These are phyloP conservation scores for Diaporthe aspalathi DNA, from an alignment of 2,329 filamentous ascomycete genomes.

Conservation along the genomic window DNA sequence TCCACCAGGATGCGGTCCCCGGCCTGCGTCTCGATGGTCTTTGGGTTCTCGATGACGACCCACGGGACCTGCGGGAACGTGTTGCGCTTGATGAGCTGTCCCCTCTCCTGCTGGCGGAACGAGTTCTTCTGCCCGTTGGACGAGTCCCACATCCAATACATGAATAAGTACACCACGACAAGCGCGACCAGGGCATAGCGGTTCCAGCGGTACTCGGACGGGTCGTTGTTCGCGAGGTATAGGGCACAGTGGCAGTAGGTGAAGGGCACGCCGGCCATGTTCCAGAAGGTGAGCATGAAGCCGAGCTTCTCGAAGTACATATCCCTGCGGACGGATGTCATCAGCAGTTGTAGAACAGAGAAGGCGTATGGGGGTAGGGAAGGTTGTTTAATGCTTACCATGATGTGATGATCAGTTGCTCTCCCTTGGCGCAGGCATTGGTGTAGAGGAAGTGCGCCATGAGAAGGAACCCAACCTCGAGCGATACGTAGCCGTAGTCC, in stretches of 20 bases:
- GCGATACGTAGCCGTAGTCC: constrained; percentile 78
- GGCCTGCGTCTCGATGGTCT: constrained; percentile 73
- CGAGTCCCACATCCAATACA: constrained; percentile 88
- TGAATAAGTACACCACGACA: constrained; percentile 74
- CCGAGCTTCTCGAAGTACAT: constrained; percentile 93
- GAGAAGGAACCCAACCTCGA: constrained; percentile 78
- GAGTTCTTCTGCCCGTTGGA: constrained; percentile 87
- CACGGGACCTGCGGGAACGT: constrained; percentile 85
- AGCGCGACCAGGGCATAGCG: constrained; percentile 69
- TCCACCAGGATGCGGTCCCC: constrained; percentile 79
- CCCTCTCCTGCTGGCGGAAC: constrained; percentile 78
- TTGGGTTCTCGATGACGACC: constrained; percentile 79
- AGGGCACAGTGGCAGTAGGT: constrained; percentile 87
- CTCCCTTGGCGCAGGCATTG: constrained; percentile 84
- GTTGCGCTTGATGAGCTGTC: constrained; percentile 71
- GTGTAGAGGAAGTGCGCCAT: constrained; percentile 86
- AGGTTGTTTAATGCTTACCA: constrained; percentile 53
- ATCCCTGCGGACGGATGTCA: constrained; percentile 58
- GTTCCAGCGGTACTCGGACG: constrained; percentile 76
- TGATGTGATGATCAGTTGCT: constrained; percentile 82
- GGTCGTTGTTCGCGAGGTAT: constrained; percentile 80
- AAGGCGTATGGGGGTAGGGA: no score
- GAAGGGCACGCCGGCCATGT: constrained; percentile 82
- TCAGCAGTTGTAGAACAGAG: background rate
- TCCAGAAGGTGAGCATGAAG: constrained; percentile 93